Evolutionary conservation across 352 stramenopile species (phyloP).

Genomic region (Peronospora belbahrii): DNA sequence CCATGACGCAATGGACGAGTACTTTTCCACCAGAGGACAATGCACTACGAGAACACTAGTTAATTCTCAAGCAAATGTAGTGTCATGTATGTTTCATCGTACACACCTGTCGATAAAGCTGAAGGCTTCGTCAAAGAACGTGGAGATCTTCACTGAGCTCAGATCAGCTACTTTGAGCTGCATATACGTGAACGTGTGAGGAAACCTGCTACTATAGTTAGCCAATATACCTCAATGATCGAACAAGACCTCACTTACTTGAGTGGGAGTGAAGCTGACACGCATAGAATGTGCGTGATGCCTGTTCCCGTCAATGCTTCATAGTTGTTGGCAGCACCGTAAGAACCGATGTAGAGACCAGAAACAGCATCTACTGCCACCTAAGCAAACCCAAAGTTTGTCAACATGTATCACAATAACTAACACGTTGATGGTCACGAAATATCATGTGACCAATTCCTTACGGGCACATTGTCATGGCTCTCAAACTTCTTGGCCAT

Average conservation of each 20-base stretch:
- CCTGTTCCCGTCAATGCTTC: constrained; percentile 24
- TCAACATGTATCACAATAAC: no score
- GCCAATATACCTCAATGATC: background rate
- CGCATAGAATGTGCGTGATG: constrained; percentile 59
- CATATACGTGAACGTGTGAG: constrained; percentile 43
- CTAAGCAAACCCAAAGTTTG: constrained; percentile 6
- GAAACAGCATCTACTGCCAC: constrained; percentile 19
- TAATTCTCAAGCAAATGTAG: background rate
- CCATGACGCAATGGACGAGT: constrained; percentile 73
- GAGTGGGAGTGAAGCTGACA: constrained; percentile 34
- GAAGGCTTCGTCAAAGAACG: constrained; percentile 38
- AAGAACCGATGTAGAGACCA: constrained; percentile 61
- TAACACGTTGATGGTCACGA: background rate
- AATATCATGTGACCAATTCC: background rate
- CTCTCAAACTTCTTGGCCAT: constrained; percentile 45
- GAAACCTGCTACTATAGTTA: constrained; percentile 25
- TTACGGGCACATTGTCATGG: constrained; percentile 39
- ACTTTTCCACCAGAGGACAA: constrained; percentile 37
- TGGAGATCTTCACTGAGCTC: constrained; percentile 28
- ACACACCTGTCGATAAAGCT: constrained; percentile 55
- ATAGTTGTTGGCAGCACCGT: constrained; percentile 49
- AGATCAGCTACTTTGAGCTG: constrained; percentile 47
- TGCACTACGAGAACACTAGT: constrained; percentile 17
- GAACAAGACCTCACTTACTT: constrained; percentile 22
- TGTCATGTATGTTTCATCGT: background rate